These are phyloP conservation scores for Xylaria bambusicola DNA, from an alignment of 495 filamentous ascomycete genomes.

Conservation along the genomic window DNA sequence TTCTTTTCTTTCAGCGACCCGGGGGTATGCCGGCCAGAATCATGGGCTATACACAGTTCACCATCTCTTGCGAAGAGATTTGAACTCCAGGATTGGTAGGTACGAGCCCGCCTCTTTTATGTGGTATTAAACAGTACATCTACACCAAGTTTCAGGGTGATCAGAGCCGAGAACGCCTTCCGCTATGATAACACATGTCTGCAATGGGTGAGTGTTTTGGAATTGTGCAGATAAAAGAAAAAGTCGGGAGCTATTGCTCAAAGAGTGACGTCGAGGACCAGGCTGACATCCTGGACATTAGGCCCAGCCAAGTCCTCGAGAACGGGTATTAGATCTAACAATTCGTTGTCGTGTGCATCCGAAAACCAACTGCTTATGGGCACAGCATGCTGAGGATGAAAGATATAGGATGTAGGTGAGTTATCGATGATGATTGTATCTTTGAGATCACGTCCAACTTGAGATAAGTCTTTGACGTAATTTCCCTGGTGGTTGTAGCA, in stretches of 20 bases:
- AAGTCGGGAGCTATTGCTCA: constrained; percentile 48
- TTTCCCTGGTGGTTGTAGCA: constrained; percentile 99
- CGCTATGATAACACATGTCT: constrained; percentile 49
- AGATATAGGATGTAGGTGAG: constrained; percentile 98
- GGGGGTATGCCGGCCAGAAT: constrained; percentile 1
- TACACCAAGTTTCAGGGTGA: constrained; percentile 39
- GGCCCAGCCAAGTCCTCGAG: constrained; percentile 91
- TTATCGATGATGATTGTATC: constrained; percentile 99
- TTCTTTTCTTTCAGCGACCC: constrained; percentile 4
- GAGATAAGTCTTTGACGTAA: constrained; percentile 98
- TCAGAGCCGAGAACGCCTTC: constrained; percentile 49
- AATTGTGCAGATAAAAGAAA: constrained; percentile 39
- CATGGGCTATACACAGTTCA: constrained; percentile 9
- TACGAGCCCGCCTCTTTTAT: constrained; percentile 27
- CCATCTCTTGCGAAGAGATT: constrained; percentile 9
- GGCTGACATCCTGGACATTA: constrained; percentile 91
- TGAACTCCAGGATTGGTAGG: constrained; percentile 14
- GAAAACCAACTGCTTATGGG: constrained; percentile 99
- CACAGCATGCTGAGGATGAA: constrained; percentile 98
- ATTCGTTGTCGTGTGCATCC: constrained; percentile 98
- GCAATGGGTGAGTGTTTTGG: constrained; percentile 24
- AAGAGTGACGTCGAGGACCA: constrained; percentile 94
- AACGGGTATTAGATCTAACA: constrained; percentile 96
- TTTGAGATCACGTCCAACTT: constrained; percentile 91
- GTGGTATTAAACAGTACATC: constrained; percentile 44